Evolutionary conservation across 257 asterid genomes (phyloP).

Genomic region (Ballota nigra): DNA sequence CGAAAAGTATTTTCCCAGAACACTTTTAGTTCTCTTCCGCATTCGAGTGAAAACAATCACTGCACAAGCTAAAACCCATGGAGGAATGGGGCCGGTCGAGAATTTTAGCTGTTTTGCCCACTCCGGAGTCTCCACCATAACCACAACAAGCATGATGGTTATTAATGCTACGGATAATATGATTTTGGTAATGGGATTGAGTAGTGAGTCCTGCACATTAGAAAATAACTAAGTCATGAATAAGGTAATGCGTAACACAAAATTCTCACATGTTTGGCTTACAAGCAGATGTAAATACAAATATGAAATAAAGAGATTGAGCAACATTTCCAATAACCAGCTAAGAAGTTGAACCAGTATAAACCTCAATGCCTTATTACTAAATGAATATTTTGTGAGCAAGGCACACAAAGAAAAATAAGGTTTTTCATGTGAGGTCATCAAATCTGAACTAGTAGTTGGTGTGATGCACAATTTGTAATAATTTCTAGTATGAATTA

Average conservation of each 20-base stretch:
- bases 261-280: no score
- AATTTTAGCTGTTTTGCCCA: constrained; percentile 63
- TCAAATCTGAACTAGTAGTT: not conserved
- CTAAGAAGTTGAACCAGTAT: no score
- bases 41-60: constrained; percentile 78
- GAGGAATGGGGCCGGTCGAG: constrained; percentile 49
- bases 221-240: constrained; percentile 17
- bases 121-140: constrained; percentile 60
- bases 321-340: no score
- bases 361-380: no score
- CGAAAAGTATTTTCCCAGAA: constrained; percentile 42
- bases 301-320: not conserved
- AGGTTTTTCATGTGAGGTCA: constrained; percentile 6
- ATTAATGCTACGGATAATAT: constrained; percentile 52
- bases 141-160: constrained; percentile 46
- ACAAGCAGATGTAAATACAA: no score
- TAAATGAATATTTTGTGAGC: no score
- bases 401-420: not conserved
- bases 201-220: constrained; percentile 62
- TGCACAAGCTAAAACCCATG: constrained; percentile 85
- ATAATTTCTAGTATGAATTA: not conserved
- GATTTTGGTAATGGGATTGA: constrained; percentile 71
- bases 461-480: not conserved
- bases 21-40: constrained; percentile 73
- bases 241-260: not conserved